A percentile compares a stretch with the other conserved stretches of the same genome.
These are phyloP conservation scores for Emericellopsis terricola DNA, from an alignment of 495 filamentous ascomycete species.

Conservation along the genomic window DNA sequence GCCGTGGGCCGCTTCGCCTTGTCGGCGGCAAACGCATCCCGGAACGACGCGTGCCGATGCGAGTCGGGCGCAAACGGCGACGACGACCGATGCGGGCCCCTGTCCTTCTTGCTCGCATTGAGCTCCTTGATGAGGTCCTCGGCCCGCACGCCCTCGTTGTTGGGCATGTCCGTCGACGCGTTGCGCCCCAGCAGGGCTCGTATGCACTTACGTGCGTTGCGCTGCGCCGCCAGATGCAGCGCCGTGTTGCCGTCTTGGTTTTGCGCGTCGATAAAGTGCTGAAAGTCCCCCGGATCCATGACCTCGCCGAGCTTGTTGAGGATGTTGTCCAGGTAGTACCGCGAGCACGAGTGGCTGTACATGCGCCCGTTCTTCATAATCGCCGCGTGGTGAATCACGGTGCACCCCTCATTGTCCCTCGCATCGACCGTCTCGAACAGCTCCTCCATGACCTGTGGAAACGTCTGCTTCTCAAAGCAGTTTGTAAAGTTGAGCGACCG, in stretches of 20 bases:
- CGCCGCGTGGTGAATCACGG: slow-evolving; percentile 84
- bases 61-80: slow-evolving; percentile 42
- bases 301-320: slow-evolving; percentile 63
- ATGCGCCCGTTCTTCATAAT: slow-evolving; percentile 56
- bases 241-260: slow-evolving; percentile 81
- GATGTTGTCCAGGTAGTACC: slow-evolving; percentile 86
- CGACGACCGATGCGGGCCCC: slow-evolving; percentile 34
- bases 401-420: slow-evolving; percentile 59
- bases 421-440: slow-evolving; percentile 58
- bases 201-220: slow-evolving; percentile 57
- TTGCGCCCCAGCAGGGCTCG: slow-evolving; percentile 50
- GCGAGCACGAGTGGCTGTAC: slow-evolving; percentile 62
- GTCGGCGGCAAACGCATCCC: slow-evolving; percentile 16
- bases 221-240: slow-evolving; percentile 67
- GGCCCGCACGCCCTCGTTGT: slow-evolving; percentile 60
- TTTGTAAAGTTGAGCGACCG: slow-evolving; percentile 92
- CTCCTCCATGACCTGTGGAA: slow-evolving; percentile 61
- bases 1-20: slow-evolving; percentile 9
- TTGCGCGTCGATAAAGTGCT: slow-evolving; percentile 48
- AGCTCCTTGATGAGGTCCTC: slow-evolving; percentile 50
- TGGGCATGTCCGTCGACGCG: slow-evolving; percentile 62
- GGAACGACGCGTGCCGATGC: slow-evolving; percentile 22
- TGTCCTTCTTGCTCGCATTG: slow-evolving; percentile 29
- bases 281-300: slow-evolving; percentile 46
- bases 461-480: slow-evolving; percentile 78